Evolutionary conservation across 2,329 filamentous ascomycete species (phyloP).

Genomic region (Hymenotorrendiella dingleyae): DNA sequence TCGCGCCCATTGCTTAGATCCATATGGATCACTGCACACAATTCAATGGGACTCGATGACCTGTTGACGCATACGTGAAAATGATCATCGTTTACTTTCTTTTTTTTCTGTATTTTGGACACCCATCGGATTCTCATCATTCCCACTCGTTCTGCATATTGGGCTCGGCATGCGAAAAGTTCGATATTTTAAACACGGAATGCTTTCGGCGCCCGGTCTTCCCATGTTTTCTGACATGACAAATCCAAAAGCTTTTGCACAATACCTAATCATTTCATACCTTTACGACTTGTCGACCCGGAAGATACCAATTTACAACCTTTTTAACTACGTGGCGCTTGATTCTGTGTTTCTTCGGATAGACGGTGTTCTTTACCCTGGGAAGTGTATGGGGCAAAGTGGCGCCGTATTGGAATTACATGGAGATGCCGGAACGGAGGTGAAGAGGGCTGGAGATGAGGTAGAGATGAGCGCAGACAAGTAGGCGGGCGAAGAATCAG

Average conservation of each 20-base stretch:
- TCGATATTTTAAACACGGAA: constrained; percentile 22
- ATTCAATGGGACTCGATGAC: constrained; percentile 30
- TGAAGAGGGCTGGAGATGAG: constrained; percentile 24
- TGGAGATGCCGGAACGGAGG: constrained; percentile 26
- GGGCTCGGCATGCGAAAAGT: constrained; percentile 26
- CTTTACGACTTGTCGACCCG: constrained; percentile 30
- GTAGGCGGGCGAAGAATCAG: constrained; percentile 25
- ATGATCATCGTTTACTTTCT: constrained; percentile 27
- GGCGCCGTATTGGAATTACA: constrained; percentile 16
- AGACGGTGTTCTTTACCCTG: constrained; percentile 9
- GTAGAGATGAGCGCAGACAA: constrained; percentile 22
- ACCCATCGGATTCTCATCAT: constrained; percentile 20
- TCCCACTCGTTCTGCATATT: constrained; percentile 27
- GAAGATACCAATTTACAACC: constrained; percentile 28
- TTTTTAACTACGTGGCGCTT: constrained; percentile 27
- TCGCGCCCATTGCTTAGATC: constrained; percentile 40
- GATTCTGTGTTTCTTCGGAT: constrained; percentile 22
- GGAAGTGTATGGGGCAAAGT: constrained; percentile 5
- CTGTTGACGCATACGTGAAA: constrained; percentile 23
- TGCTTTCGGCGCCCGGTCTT: constrained; percentile 30
- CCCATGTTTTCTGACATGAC: constrained; percentile 22
- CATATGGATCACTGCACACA: constrained; percentile 23
- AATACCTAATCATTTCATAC: constrained; percentile 30
- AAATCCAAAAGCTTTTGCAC: constrained; percentile 27
- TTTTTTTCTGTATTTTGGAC: constrained; percentile 26